Evolutionary conservation across 306 rosid genomes (phyloP).

Genomic region (Bauhinia variegata): DNA sequence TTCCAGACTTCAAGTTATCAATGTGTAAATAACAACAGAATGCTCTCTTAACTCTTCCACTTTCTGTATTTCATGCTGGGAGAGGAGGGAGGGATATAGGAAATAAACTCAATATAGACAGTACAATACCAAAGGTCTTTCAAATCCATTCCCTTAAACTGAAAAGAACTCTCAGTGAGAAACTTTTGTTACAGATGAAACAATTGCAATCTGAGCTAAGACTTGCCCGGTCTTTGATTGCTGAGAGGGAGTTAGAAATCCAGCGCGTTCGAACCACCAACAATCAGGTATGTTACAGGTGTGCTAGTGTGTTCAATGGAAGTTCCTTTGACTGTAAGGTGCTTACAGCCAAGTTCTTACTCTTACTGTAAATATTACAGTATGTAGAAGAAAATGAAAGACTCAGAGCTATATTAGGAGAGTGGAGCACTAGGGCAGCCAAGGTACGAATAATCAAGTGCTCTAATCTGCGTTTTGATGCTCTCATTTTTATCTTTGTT

Average conservation of each 20-base stretch:
- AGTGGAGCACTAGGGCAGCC: slow-evolving; percentile 98
- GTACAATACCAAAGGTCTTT: slow-evolving; percentile 10
- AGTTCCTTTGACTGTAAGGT: slow-evolving; percentile 15
- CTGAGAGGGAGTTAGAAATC: slow-evolving; percentile 87
- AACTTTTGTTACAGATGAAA: slow-evolving; percentile 68
- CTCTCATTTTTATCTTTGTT: slow-evolving; percentile 8
- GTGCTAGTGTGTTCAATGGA: slow-evolving; percentile 4
- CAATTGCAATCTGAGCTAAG: slow-evolving; percentile 87
- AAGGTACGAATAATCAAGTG: slow-evolving; percentile 53
- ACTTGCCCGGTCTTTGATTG: slow-evolving; percentile 93
- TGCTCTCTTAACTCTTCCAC: no score
- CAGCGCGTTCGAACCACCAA: slow-evolving; percentile 80
- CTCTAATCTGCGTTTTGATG: slow-evolving; percentile 3
- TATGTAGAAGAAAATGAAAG: slow-evolving; percentile 98
- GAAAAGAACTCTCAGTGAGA: slow-evolving; percentile 2
- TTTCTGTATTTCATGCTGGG: no score
- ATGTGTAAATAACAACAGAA: neutral
- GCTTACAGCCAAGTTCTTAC: slow-evolving; percentile 27
- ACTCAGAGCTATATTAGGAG: slow-evolving; percentile 89
- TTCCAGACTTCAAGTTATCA: slow-evolving; percentile 6
- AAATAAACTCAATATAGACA: neutral
- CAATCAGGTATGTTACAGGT: slow-evolving; percentile 63
- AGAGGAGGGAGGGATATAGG: neutral
- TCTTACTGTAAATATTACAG: slow-evolving; percentile 41
- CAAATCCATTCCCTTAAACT: neutral